Base-by-base conservation (phyloP, 2,329 filamentous ascomycete genomes). In the Xylaria polymorpha region DNA sequence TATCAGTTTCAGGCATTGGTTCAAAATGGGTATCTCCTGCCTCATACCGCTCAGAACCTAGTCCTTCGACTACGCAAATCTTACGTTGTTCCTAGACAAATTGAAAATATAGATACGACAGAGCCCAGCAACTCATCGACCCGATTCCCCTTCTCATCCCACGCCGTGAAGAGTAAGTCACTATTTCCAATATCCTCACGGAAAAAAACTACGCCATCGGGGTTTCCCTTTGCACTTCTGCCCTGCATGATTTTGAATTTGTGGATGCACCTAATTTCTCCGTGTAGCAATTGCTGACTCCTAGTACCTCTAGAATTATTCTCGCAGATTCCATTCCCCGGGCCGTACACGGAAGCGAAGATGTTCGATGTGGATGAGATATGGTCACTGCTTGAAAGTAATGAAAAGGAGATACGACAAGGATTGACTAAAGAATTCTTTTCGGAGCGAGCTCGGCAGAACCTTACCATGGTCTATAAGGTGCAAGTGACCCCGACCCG, bases 1-100 rank as follows among this genome's bases (percentile, higher is more conserved):
- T 92, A 89, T 73, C 90, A 92, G 72, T 80, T 92, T 5, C 85
- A 91, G 60, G 85, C 84, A 18, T 79, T 94, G 5, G 87, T 89
- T 0, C 83, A 85, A 73, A 91, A 92, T 72, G 88, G 87, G 25
- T 88, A 86, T 64, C 81, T 94, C 1, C 81, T 87, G 14, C 91
- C 91, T 0, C 73, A 75, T 0, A 85, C 80, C 1, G 86, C 88
- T 0, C 56, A 81, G 0, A 69, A 76, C 1, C 74, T 93, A 5
- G 77, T 89, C 1, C 75, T 80, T 0, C 71, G 81, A 1, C 80
- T 91, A 1, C 18, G 29, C 39, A 57, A 56, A 29, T 66, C 41
- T 43, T 20, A 37, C 25, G 18, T 10, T 14, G 74, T 56, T 50
- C 20, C 55, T 9, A 32, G 39, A 9, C 61, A 15, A 15, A 39